Base-by-base conservation (phyloP, 805 yeast genomes). In the Candida verbasci region DNA sequence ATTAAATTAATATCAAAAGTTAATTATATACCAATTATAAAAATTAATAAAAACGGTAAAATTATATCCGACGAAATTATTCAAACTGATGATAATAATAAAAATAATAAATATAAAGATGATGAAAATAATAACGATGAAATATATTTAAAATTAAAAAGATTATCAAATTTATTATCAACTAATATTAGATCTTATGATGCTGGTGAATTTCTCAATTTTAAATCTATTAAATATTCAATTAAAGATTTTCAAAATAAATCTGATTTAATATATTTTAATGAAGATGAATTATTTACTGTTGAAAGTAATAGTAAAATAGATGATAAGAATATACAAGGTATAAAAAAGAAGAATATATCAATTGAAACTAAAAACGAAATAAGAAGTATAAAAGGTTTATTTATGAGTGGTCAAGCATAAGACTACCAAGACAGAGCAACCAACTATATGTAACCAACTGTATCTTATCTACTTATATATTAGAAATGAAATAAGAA, bases 381-480 rank as follows among this genome's bases (percentile, higher is more conserved):
- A 34, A 60, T 67, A n/a, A 49, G 72, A 35, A 50, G 60, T 32
- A 60, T 67, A 27, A 67, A 67, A 49, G 72, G 72, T n/a, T 43
- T 62, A 46, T 66, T 46, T 39, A 66, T 67, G 68, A 65, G 70
- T 45, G 72, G 72, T n/a, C n/a, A n/a, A n/a, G n/a, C n/a, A n/a
- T n/a, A n/a, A n/a, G n/a, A n/a, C n/a, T n/a, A n/a, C n/a, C n/a
- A n/a, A n/a, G n/a, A n/a, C n/a, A n/a, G n/a, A n/a, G n/a, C n/a
- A n/a, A n/a, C n/a, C n/a, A n/a, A n/a, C n/a, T n/a, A n/a, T n/a
- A n/a, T n/a, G n/a, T n/a, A n/a, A n/a, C n/a, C n/a, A n/a, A n/a
- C n/a, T n/a, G n/a, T n/a, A n/a, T n/a, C n/a, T n/a, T n/a, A n/a
- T n/a, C n/a, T n/a, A n/a, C n/a, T n/a, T n/a, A n/a, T n/a, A n/a